A percentile compares a stretch with the other conserved stretches of the same genome.
Evolutionary conservation across 768 basidiomycete genomes (phyloP).

Genomic region (Dacryopinax primogenitus): DNA sequence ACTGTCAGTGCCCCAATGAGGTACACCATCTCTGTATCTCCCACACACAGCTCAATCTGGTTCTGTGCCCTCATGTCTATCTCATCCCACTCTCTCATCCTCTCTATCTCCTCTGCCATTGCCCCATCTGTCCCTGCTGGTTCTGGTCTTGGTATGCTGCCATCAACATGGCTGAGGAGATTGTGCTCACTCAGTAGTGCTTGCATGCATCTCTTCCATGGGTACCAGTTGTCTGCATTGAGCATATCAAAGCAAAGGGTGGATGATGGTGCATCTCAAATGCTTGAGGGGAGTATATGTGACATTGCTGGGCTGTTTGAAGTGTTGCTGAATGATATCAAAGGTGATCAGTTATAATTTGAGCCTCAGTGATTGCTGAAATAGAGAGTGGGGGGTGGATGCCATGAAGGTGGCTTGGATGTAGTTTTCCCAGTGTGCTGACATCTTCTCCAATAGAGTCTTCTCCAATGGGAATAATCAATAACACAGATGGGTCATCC

Average conservation of each 20-base stretch:
- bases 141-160: background rate
- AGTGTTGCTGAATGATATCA: background rate
- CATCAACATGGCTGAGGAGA: slow-evolving; percentile 9
- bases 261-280: background rate
- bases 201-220: slow-evolving; percentile 15
- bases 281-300: background rate
- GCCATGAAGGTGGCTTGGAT: background rate
- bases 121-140: background rate
- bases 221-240: slow-evolving; percentile 13
- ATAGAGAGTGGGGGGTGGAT: background rate
- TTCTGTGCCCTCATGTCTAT: slow-evolving; percentile 27
- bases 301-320: background rate
- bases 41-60: slow-evolving; percentile 25
- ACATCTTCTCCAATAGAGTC: background rate
- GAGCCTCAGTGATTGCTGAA: background rate
- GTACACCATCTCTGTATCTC: slow-evolving; percentile 24
- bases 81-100: slow-evolving; percentile 20
- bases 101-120: background rate
- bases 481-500: background rate
- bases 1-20: slow-evolving; percentile 22
- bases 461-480: too few relatives aligned
- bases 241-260: slow-evolving; percentile 9
- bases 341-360: background rate
- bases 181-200: slow-evolving; percentile 11
- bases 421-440: background rate